Evolutionary conservation across 352 stramenopile species (phyloP), one percentile per base, ranked within the genome.

Genomic region (Phytopythium kandeliae): DNA sequence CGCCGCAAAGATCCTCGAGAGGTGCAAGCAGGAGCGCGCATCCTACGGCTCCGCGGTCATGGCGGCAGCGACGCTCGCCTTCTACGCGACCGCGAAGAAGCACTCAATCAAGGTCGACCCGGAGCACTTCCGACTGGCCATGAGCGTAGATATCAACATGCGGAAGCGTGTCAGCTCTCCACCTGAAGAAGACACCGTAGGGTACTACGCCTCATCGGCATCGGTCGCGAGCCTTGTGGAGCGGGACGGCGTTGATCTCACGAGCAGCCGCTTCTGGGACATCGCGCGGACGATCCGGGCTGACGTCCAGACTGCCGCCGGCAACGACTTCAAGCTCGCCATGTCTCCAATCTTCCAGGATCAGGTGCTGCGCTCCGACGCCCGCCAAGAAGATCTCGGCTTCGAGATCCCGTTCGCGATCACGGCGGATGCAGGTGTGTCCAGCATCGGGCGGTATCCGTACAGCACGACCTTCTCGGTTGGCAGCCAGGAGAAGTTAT

Each of bases 71-170:
- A n/a, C 73, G 15, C 34, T 78, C 2, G 58, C 55, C 6, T 77
- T 69, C 59, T 51, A 77, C 67, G 49, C 50, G 28, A 68, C 46
- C 41, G 48, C 43, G 24, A 62, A 57, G 17, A 67, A 51, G 22
- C 54, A 61, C 13, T 35, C 33, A 5, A 41, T 42, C 13, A 12
- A 48, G 15, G 40, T 48, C 61, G 52, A 52, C n/a, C 63, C 60
- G 19, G 58, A 67, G 15, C 57, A 65, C 6, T 85, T 85, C 55
- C 65, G 70, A 50, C 45, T 85, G 6, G 53, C 35, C 11, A 57
- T 73, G 48, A 45, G 65, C 42, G 50, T 71, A 24, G 62, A 71
- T 43, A 67, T 67, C 26, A 73, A 82, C 57, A 80, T 85, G 71
- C 69, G 71, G 2, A 51, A 54, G 2, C 66, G 69, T 33, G 62